Evolutionary conservation across 371 early-diverging fungal genomes (phyloP).

Genomic region (Rhizopus stolonifer): DNA sequence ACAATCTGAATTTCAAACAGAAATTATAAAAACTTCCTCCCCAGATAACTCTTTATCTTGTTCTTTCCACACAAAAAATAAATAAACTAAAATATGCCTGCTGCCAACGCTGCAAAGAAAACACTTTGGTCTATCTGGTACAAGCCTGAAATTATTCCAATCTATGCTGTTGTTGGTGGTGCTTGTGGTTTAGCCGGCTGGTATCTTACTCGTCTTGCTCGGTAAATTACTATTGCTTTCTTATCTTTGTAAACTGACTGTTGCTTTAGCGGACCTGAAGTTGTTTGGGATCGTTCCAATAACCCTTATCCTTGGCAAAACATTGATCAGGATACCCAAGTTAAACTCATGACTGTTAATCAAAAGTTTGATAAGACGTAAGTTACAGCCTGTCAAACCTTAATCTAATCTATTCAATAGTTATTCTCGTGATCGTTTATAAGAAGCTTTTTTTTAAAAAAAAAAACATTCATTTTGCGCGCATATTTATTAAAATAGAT

Average conservation of each 20-base stretch:
- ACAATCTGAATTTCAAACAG: no score
- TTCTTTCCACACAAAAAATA: no score
- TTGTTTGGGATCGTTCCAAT: constrained; percentile 53
- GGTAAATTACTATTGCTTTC: no score
- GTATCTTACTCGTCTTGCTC: constrained; percentile 49
- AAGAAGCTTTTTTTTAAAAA: no score
- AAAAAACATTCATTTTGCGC: no score
- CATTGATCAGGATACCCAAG: constrained; percentile 53
- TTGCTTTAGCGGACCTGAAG: constrained; percentile 48
- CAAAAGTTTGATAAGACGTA: constrained; percentile 54
- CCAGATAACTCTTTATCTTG: no score
- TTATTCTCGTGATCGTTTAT: constrained; percentile 21
- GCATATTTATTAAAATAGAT: no score
- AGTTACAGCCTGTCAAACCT: constrained; percentile 9
- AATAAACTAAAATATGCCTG: constrained; percentile 3
- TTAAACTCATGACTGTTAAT: constrained; percentile 55
- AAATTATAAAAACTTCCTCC: no score
- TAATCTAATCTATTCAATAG: not conserved
- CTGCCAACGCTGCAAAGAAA: constrained; percentile 46
- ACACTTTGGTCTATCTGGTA: constrained; percentile 55
- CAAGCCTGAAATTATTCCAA: constrained; percentile 54
- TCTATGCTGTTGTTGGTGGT: constrained; percentile 48
- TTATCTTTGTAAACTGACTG: no score
- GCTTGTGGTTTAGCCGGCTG: constrained; percentile 50
- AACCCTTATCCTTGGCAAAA: constrained; percentile 59